Conservation (phyloP, 164 flowering plant genomes). For the Aristolochia californica region DNA sequence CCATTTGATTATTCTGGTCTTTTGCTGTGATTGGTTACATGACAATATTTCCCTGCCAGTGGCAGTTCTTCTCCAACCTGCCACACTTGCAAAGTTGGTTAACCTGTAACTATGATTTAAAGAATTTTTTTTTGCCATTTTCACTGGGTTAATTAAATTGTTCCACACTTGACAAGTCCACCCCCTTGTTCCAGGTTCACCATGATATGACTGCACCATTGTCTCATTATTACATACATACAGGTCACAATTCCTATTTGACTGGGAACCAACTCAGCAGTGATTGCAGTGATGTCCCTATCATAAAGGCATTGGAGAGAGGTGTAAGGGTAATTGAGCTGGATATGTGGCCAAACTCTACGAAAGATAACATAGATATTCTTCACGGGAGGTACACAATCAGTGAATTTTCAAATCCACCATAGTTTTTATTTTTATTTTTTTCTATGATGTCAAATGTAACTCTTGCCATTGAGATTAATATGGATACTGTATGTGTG, state of each 20-base stretch:
- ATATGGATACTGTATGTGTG: no score
- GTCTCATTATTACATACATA: conserved; percentile 72
- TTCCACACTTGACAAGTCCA: background rate
- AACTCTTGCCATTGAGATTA: background rate
- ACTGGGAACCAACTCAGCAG: conserved; percentile 91
- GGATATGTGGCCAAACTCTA: conserved; percentile 75
- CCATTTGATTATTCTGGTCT: no score
- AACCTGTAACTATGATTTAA: no score
- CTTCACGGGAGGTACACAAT: conserved; percentile 64
- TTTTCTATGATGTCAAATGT: background rate
- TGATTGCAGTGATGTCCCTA: conserved; percentile 70
- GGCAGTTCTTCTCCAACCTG: no score
- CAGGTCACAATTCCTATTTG: conserved; percentile 88
- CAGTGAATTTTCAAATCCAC: background rate
- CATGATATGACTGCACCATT: conserved; percentile 85
- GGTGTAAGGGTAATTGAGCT: conserved; percentile 81
- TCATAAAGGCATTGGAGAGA: conserved; percentile 45
- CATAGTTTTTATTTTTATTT: background rate
- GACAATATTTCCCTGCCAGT: no score
- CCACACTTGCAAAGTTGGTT: no score
- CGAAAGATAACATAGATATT: conserved; percentile 50
- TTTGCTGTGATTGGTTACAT: no score
- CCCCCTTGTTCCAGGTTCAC: conserved; percentile 30
- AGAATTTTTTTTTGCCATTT: no score
- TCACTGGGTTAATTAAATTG: no score